Base-by-base conservation (phyloP, 768 basidiomycete species). In the Boletus edulis region DNA sequence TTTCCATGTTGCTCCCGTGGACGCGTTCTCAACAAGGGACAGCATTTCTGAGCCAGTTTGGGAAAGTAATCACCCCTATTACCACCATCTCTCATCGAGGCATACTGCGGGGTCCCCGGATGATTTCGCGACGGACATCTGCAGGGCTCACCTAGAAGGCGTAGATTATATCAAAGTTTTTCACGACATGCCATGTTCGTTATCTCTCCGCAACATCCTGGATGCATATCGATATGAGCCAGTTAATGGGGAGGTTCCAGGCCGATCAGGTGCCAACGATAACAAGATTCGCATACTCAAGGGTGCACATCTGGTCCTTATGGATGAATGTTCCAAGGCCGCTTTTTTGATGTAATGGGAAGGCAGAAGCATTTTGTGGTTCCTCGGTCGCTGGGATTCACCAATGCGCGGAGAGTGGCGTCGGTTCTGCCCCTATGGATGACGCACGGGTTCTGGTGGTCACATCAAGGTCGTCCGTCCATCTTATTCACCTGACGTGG, bases 101-200 rank as follows among this genome's bases (percentile, higher is more conserved):
- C 55, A 40, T 20, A 45, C 57, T 32, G 7, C 38, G 40, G 54
- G 22, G 18, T 53, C 52, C 31, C 52, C 41, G 27, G 55, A 61
- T 29, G 52, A 41, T 20, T 56, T 57, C 22, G 42, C 58, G 39
- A 35, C 54, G 37, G 64, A 65, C 27, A 49, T 62, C 15, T 58
- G 55, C 57, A 57, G 29, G 31, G 51, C 57, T 12, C 62, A 62
- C 18, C 51, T 79, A 46, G 69, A 70, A 37, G 53, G 54, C 9
- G 62, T 72, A 42, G 83, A 85, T 61, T 73, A 80, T 59, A 78
- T 86, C 71, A 84, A 82, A 65, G 67, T 86, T 34, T 84, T 83
- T 65, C 83, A 84, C 61, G 82, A 84, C 57, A 74, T 77, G 31
- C 57, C 64, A 37, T 71, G 75, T 58, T 74, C 81, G 8, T 75